Percentiles rank a stretch among this genome's conserved stretches.
phyloP scores from a whole-genome alignment of 441 rosid genomes.

The Populus tomentosa region DNA sequence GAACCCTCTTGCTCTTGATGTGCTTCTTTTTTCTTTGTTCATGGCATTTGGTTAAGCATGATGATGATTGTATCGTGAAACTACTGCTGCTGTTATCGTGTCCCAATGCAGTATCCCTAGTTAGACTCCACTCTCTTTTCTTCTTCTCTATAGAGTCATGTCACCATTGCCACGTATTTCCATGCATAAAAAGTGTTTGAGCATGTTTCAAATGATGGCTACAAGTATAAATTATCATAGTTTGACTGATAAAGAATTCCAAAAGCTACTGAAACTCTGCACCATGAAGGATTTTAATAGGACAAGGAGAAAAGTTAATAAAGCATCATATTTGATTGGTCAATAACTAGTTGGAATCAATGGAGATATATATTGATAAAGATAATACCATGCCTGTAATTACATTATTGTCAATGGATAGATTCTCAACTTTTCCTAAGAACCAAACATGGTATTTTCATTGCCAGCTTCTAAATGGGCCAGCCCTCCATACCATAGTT shows the following conservation, averaged over 20 bases:
- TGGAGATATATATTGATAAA: not conserved
- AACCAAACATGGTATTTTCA: not conserved
- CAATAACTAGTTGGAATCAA: not conserved
- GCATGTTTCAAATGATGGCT: not conserved
- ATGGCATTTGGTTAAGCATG: not conserved
- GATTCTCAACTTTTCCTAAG: not conserved
- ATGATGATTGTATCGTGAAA: not conserved
- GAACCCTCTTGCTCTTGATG: not conserved
- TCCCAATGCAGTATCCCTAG: not conserved
- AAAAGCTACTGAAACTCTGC: not conserved
- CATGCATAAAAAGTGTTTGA: not conserved
- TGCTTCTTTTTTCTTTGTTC: not conserved
- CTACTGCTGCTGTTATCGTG: not conserved
- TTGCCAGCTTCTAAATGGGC: slow-evolving; percentile 11
- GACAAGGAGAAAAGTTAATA: not conserved
- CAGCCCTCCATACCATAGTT: not conserved
- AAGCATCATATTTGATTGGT: not conserved
- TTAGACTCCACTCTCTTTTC: not conserved
- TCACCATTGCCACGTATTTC: not conserved
- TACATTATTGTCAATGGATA: not conserved
- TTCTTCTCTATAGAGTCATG: not conserved
- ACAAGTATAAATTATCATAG: no score
- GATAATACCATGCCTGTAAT: not conserved
- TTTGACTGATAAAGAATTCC: not conserved
- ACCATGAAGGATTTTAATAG: not conserved